Percentiles rank a stretch among this genome's conserved stretches.
Evolutionary conservation across 73 alveolate species (phyloP).

Genomic region (Tetrahymena malaccensis): DNA sequence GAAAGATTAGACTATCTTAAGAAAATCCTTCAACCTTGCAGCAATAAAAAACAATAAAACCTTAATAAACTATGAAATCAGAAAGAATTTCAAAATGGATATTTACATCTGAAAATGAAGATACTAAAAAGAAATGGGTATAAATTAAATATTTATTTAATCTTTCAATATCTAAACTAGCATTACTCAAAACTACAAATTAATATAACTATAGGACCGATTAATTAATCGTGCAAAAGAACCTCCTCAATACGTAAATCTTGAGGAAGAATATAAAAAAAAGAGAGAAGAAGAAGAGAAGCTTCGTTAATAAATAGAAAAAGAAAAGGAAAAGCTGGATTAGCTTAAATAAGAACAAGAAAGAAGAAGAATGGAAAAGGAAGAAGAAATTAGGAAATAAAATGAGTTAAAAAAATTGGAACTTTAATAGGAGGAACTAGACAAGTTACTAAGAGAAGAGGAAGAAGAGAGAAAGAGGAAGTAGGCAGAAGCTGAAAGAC

Average conservation of each 20-base stretch:
- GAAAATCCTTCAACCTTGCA: background rate
- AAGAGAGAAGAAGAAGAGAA: background rate
- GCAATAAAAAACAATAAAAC: background rate
- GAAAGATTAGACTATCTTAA: background rate
- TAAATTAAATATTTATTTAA: too few species aligned
- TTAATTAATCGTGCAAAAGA: background rate
- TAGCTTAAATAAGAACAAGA: background rate
- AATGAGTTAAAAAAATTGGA: background rate
- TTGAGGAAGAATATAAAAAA: background rate
- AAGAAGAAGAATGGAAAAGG: background rate
- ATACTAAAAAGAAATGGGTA: background rate
- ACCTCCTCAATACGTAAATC: background rate
- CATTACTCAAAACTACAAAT: background rate
- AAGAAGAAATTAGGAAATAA: background rate
- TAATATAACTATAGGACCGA: background rate
- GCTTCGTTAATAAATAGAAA: background rate
- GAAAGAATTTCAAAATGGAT: background rate
- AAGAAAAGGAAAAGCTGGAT: background rate
- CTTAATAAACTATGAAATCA: background rate
- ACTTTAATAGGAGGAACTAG: background rate
- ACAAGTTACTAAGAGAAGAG: background rate
- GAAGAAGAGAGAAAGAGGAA: background rate
- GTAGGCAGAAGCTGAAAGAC: background rate
- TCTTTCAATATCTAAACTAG: too few species aligned
- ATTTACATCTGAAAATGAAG: background rate